Evolutionary conservation across 768 basidiomycete species (phyloP), one percentile per base, ranked within the genome.

Genomic region (Lyophyllum atratum): DNA sequence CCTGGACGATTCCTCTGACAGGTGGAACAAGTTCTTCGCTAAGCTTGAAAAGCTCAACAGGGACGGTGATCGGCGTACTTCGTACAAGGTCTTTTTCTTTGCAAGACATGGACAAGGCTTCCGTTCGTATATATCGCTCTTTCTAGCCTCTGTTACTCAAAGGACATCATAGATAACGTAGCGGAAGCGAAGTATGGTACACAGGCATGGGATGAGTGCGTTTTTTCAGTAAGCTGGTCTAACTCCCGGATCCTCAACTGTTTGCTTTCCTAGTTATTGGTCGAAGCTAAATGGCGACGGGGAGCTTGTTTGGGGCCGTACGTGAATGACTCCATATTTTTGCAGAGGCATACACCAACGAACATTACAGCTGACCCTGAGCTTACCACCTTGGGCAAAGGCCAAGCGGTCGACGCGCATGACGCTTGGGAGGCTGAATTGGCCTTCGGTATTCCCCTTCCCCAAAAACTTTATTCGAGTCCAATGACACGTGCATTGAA

Each of bases 251-350:
- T 22, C 19, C 14, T 34, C 28, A 33, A 5, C 39, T 19, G n/a
- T 3, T 10, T 19, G 3, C 14, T 44, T 52, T 2, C 19, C 1
- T 34, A 89, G 89, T 12, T 66, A 86, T 61, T 90, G 84, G 84
- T 79, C 86, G 2, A 85, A 79, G 62, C 67, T 85, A 5, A 71
- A 87, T 45, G 86, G 86, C 1, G 87, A 93, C 59, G 86, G 74
- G 10, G 80, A 88, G 54, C 71, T 90, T 11, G 72, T 71, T 2
- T 93, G 91, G 91, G 91, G 91, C 28, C 90, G 87, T 88, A 65
- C 61, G 87, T 82, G 24, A 11, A 11, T 37, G 17, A 1, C 21
- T 31, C 39, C 21, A 21, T 17, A 43, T 45, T 9, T 49, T 12
- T 42, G 14, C 19, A 39, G 42, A 40, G 58, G 24, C 21, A 37